Conservation (phyloP, 1,284 basidiomycete genomes). For the Microbotryum saponariae region DNA sequence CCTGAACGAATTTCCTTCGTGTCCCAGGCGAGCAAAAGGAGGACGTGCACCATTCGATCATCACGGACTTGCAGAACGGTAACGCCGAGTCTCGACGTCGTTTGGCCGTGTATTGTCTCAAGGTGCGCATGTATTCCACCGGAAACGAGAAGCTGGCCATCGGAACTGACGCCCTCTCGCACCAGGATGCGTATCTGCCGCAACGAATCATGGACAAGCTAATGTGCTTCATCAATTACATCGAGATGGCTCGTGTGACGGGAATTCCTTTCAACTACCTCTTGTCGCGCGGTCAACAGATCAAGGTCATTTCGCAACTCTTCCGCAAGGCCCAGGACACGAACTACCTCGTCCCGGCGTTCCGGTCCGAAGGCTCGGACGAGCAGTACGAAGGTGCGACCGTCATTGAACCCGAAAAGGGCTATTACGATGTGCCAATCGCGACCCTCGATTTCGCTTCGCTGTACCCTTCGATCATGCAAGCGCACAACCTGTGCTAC, state of each 20-base stretch:
- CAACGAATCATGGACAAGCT: conserved; percentile 89
- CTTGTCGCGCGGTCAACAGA: conserved; percentile 82
- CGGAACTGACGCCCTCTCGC: not conserved
- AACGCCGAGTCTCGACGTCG: conserved; percentile 80
- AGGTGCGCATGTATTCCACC: conserved; percentile 49
- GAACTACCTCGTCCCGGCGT: conserved; percentile 73
- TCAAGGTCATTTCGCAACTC: conserved; percentile 90
- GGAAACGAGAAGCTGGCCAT: not conserved
- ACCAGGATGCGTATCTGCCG: conserved; percentile 90
- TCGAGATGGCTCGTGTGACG: conserved; percentile 91
- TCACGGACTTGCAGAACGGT: conserved; percentile 91
- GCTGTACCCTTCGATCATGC: conserved; percentile 97
- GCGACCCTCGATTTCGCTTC: conserved; percentile 95
- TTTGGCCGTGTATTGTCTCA: conserved; percentile 89
- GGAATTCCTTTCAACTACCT: conserved; percentile 96
- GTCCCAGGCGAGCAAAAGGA: conserved; percentile 76
- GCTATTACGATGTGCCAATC: conserved; percentile 89
- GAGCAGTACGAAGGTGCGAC: conserved; percentile 96
- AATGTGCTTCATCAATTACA: conserved; percentile 96
- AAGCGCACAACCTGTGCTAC: conserved; percentile 96
- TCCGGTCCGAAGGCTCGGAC: conserved; percentile 80
- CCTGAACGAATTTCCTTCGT: not conserved
- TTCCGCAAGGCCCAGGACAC: conserved; percentile 81
- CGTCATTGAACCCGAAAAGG: conserved; percentile 87
- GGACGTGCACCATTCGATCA: conserved; percentile 93